These are phyloP conservation scores for Trapa incisa DNA, from an alignment of 345 rosid species.

Conservation along the genomic window DNA sequence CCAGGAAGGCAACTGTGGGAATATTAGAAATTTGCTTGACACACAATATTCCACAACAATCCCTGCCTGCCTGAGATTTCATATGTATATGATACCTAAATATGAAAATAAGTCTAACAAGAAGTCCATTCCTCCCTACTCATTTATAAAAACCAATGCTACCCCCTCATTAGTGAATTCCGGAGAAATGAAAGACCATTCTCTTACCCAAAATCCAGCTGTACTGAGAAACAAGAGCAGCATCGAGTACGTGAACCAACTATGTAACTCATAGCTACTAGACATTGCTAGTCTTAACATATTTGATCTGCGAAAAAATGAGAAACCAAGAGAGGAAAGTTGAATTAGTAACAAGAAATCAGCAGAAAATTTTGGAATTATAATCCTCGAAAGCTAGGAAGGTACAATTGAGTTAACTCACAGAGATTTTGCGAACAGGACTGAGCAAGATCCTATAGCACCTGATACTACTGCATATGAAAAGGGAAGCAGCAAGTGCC, in stretches of 20 bases:
- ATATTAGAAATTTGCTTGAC: too few species aligned
- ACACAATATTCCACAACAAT: too few species aligned
- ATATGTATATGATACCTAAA: too few species aligned
- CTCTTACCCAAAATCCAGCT: slow-evolving; percentile 92
- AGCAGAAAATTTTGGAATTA: not conserved
- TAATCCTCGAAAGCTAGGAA: not conserved
- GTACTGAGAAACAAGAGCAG: slow-evolving; percentile 91
- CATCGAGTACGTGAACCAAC: slow-evolving; percentile 99
- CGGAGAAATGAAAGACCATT: not conserved
- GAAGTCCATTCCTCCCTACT: too few species aligned
- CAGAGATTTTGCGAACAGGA: slow-evolving; percentile 97
- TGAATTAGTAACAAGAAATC: slow-evolving; percentile 3
- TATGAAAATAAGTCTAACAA: too few species aligned
- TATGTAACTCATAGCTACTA: slow-evolving; percentile 68
- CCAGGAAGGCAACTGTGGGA: too few species aligned
- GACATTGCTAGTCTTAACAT: slow-evolving; percentile 90
- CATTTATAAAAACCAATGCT: too few species aligned
- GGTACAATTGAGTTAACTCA: slow-evolving; percentile 27
- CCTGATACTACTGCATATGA: slow-evolving; percentile 97
- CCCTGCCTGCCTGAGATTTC: too few species aligned
- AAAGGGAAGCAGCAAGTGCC: slow-evolving; percentile 91
- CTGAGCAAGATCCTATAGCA: slow-evolving; percentile 95
- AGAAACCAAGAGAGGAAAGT: slow-evolving; percentile 10
- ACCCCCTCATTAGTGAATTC: too few species aligned
- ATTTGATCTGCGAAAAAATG: slow-evolving; percentile 57